Percentiles rank a stretch among this genome's conserved stretches.
phyloP scores from a whole-genome alignment of 78 protist species.

The Neovahlkampfia damariscottae region DNA sequence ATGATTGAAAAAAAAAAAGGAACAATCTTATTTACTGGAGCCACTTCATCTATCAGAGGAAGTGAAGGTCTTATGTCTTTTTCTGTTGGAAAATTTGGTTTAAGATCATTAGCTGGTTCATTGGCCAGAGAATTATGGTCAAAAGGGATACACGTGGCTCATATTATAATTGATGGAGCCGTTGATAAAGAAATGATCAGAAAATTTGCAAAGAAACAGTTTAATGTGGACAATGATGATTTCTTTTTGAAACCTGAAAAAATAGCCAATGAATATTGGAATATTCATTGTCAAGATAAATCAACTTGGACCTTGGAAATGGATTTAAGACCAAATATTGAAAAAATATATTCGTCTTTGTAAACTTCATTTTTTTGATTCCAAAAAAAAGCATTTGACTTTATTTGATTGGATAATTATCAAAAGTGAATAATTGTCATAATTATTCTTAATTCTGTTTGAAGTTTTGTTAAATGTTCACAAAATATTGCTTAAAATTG shows the following conservation, averaged over 20 bases:
- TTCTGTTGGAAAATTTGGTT: conserved; percentile 33
- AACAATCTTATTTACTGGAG: conserved; percentile 47
- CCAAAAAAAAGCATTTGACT: too few species aligned
- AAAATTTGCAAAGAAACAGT: conserved; percentile 12
- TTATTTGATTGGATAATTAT: too few species aligned
- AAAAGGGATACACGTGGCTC: conserved; percentile 46
- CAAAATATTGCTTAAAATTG: too few species aligned
- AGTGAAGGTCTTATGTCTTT: conserved; percentile 15
- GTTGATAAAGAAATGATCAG: conserved; percentile 31
- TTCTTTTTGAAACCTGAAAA: conserved; percentile 17
- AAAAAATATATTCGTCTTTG: too few species aligned
- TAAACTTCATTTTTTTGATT: too few species aligned
- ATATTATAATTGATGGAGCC: conserved; percentile 36
- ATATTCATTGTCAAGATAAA: conserved; percentile 25
- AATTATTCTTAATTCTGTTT: too few species aligned
- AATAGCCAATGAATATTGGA: conserved; percentile 26
- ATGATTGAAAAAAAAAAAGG: conserved; percentile 29
- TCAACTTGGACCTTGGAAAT: conserved; percentile 36
- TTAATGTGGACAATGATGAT: background rate
- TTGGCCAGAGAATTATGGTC: conserved; percentile 39
- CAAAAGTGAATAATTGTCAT: too few species aligned
- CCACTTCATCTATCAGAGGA: conserved; percentile 44
- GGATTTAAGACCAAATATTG: background rate
- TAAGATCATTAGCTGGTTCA: conserved; percentile 41
- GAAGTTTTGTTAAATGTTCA: too few species aligned